These are phyloP conservation scores for Eucalyptus shirleyi DNA, from an alignment of 345 rosid species.

Conservation along the genomic window DNA sequence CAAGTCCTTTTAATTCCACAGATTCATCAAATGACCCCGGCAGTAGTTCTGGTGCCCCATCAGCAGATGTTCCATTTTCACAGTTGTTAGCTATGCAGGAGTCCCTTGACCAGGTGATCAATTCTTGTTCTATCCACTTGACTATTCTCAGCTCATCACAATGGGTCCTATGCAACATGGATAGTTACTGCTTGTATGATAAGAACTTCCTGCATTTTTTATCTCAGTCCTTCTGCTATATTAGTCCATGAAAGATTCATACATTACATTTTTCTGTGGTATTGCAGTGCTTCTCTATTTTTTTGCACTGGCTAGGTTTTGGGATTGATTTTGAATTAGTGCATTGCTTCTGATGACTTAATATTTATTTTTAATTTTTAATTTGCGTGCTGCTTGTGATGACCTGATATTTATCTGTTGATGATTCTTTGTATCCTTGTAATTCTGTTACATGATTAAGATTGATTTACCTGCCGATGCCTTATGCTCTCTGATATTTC, in stretches of 20 bases:
- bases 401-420: neutral
- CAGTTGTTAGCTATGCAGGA: constrained; percentile 45
- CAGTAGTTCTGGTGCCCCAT: constrained; percentile 20
- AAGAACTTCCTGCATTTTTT: neutral
- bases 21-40: constrained; percentile 44
- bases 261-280: neutral
- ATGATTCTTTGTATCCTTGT: neutral
- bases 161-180: neutral
- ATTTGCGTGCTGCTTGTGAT: neutral
- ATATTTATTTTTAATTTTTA: neutral
- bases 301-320: neutral
- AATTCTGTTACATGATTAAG: neutral
- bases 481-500: neutral
- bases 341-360: neutral
- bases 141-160: neutral
- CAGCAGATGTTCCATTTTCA: constrained; percentile 24
- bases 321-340: neutral
- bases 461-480: neutral
- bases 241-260: neutral
- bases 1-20: constrained; percentile 42
- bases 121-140: neutral
- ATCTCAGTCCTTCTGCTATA: neutral
- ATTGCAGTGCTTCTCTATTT: neutral
- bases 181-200: neutral
- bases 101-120: constrained; percentile 40